Evolutionary conservation across 116 monocot genomes (phyloP).

Genomic region (Thalassia testudinum): DNA sequence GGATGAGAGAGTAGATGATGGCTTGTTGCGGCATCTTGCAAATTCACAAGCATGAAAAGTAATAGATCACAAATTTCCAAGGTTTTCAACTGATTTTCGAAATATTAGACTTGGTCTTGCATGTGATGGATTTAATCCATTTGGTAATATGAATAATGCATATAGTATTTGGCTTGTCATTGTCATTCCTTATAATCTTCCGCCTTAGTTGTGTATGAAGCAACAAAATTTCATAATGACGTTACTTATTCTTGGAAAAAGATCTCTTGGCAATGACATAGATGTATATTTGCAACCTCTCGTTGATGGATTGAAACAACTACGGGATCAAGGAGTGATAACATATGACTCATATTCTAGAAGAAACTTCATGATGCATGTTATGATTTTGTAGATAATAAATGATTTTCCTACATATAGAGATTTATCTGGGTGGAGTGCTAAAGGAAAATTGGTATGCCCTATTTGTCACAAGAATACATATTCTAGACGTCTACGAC

Average conservation of each 20-base stretch:
- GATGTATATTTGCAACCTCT: neutral
- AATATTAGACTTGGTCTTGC: too few species aligned
- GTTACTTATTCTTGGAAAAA: too few species aligned
- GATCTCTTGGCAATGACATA: too few species aligned
- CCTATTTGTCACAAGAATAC: constrained; percentile 1
- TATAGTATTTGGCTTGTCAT: neutral
- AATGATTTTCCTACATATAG: constrained; percentile 16
- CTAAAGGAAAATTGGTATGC: constrained; percentile 6
- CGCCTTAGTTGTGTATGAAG: neutral
- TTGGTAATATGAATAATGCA: neutral
- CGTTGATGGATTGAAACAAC: constrained; percentile 2
- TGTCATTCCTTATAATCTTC: neutral
- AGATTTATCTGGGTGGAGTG: constrained; percentile 8
- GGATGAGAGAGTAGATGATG: neutral
- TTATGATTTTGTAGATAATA: constrained; percentile 10
- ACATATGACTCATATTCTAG: neutral
- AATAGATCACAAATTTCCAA: neutral
- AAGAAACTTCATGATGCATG: constrained; percentile 6
- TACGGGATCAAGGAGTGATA: constrained; percentile 4
- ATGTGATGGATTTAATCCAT: neutral
- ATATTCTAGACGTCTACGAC: neutral
- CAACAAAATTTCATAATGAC: neutral
- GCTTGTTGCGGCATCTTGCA: neutral
- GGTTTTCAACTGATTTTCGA: too few species aligned
- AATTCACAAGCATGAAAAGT: neutral